Percentiles rank a stretch among this genome's conserved stretches.
phyloP scores from a whole-genome alignment of 352 stramenopile genomes.

The Aphanomyces euteiches region DNA sequence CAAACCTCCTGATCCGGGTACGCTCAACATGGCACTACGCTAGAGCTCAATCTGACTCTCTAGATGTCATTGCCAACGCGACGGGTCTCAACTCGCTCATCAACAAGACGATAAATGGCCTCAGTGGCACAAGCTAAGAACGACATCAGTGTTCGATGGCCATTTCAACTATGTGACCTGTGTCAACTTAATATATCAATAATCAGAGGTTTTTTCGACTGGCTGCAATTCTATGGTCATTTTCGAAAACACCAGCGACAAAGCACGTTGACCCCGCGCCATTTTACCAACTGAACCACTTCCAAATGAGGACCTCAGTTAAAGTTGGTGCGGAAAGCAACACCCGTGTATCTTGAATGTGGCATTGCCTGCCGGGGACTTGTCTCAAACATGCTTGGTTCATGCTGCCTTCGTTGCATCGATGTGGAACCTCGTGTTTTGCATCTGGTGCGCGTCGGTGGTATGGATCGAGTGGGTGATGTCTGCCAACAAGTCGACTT shows the following conservation, averaged over 20 bases:
- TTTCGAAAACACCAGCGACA: not conserved
- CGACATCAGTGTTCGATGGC: no score
- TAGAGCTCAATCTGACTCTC: slow-evolving; percentile 18
- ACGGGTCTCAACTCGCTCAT: slow-evolving; percentile 61
- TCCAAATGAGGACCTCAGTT: slow-evolving; percentile 27
- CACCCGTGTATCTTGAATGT: slow-evolving; percentile 20
- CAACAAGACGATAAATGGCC: slow-evolving; percentile 45
- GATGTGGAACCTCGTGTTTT: slow-evolving; percentile 15
- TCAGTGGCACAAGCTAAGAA: no score
- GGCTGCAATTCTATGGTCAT: not conserved
- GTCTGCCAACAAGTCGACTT: not conserved
- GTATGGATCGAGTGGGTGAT: slow-evolving; percentile 1
- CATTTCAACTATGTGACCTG: no score
- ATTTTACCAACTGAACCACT: slow-evolving; percentile 32
- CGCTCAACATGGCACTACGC: not conserved
- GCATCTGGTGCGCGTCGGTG: slow-evolving; percentile 13
- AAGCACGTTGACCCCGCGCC: slow-evolving; percentile 1
- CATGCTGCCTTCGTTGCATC: not conserved
- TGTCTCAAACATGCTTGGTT: slow-evolving; percentile 27
- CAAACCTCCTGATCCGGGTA: slow-evolving; percentile 66
- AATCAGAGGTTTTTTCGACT: no score
- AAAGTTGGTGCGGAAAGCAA: slow-evolving; percentile 32
- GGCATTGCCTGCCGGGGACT: slow-evolving; percentile 17
- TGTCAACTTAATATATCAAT: no score
- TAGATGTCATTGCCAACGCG: slow-evolving; percentile 36